phyloP scores from a whole-genome alignment of 1,284 basidiomycete species.

The Phellinidium pouzarii region DNA sequence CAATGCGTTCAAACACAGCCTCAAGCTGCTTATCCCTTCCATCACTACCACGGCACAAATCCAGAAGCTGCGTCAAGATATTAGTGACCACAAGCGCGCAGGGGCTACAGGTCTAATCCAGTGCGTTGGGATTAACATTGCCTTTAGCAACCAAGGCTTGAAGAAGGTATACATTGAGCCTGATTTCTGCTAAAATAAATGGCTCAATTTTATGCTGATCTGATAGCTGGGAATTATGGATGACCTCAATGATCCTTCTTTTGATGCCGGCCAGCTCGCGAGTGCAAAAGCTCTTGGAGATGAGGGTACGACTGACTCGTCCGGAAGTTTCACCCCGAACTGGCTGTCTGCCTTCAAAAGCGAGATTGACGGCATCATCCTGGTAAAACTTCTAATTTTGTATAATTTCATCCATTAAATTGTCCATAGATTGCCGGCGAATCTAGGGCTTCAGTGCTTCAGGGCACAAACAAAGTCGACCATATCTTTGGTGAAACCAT shows the following conservation, averaged over 20 bases:
- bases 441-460: constrained; percentile 21
- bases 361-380: constrained; percentile 32
- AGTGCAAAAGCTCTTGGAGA: constrained; percentile 28
- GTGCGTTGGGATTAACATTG: constrained; percentile 20
- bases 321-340: constrained; percentile 21
- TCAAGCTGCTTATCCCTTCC: constrained; percentile 27
- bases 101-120: constrained; percentile 28
- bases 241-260: constrained; percentile 29
- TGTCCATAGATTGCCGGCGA: constrained; percentile 27
- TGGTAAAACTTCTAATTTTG: constrained; percentile 19
- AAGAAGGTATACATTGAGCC: constrained; percentile 8
- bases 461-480: constrained; percentile 24
- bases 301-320: constrained; percentile 10
- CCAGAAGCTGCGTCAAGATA: constrained; percentile 25
- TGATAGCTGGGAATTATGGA: constrained; percentile 29
- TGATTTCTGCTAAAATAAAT: neutral
- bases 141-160: constrained; percentile 21
- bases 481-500: constrained; percentile 25
- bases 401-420: neutral
- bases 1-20: constrained; percentile 26
- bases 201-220: too few species aligned
- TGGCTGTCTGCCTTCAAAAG: constrained; percentile 32
- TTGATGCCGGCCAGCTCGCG: constrained; percentile 28
- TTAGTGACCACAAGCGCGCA: constrained; percentile 31
- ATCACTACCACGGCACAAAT: constrained; percentile 29